Evolutionary conservation across 2,329 filamentous ascomycete genomes (phyloP), one percentile per base, ranked within the genome.

Genomic region (Aspergillus oerlinghausenensis): DNA sequence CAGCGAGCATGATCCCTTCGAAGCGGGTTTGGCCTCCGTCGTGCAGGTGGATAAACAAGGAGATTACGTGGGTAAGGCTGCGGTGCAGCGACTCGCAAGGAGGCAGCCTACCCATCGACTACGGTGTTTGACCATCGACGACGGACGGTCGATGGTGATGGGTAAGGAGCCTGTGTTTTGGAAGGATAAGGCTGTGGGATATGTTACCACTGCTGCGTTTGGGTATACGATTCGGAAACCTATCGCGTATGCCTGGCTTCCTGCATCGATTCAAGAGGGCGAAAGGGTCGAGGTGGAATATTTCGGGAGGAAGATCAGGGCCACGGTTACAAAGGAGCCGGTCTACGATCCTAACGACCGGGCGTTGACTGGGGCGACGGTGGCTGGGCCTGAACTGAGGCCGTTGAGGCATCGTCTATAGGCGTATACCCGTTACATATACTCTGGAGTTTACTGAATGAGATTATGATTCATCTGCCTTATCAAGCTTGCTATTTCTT

Each of bases 101-200:
- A 67, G 77, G 29, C 70, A 71, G 61, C 74, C 52, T 62, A 82
- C 54, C 4, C 64, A 67, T 0, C 60, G 60, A 1, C 60, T 71
- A 4, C 77, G 81, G 1, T 82, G 80, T 55, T 67, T 87, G 1
- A 81, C 78, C 0, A 63, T 87, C 29, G 76, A 86, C 43, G 83
- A 87, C 57, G 80, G 81, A 0, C 69, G 66, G 4, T 86, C 83
- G 0, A 73, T 86, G 60, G 77, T 86, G 0, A 68, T 87, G 1
- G 84, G 84, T 5, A 86, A 86, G 64, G 84, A 87, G 65, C 84
- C 85, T 0, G 82, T 87, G 0, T 85, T 80, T 54, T 60, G 76
- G 14, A 66, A 78, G 2, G 78, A 77, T 8, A 69, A 77, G 54
- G 61, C 78, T 0, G 74, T 73, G 1, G 84, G 85, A 0, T 87